Conservation (phyloP, 2,329 filamentous ascomycete species). For the Clarireedia sp. region DNA sequence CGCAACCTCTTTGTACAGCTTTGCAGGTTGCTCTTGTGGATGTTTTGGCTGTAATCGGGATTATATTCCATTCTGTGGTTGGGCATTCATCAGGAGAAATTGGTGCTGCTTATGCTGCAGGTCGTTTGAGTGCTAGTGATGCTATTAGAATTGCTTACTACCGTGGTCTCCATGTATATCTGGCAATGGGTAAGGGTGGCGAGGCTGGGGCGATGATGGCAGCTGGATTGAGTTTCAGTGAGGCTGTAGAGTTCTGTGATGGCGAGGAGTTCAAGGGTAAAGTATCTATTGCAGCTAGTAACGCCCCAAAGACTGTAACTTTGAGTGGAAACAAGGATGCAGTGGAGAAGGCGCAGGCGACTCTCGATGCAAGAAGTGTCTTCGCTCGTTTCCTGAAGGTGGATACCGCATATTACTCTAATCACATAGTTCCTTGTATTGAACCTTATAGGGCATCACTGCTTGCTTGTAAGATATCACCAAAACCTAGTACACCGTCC, state of each 20-base stretch:
- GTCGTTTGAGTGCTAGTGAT: conserved; percentile 26
- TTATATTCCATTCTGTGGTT: conserved; percentile 33
- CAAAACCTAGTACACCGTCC: not conserved
- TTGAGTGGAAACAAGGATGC: conserved; percentile 22
- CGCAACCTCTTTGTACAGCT: conserved; percentile 38
- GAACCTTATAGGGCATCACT: conserved; percentile 12
- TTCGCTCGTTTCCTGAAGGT: conserved; percentile 18
- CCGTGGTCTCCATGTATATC: conserved; percentile 23
- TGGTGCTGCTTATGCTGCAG: conserved; percentile 37
- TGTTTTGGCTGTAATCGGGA: conserved; percentile 35
- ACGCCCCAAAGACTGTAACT: conserved; percentile 20
- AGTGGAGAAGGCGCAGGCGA: conserved; percentile 6
- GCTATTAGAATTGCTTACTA: conserved; percentile 40
- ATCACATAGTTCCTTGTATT: conserved; percentile 20
- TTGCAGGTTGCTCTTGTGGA: conserved; percentile 39
- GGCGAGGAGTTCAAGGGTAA: conserved; percentile 8
- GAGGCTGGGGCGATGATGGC: conserved; percentile 43
- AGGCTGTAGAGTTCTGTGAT: conserved; percentile 9
- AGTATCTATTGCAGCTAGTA: conserved; percentile 27
- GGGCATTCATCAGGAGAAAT: conserved; percentile 44
- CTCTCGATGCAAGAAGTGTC: conserved; percentile 11
- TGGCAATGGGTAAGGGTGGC: conserved; percentile 10
- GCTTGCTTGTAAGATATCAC: conserved; percentile 23
- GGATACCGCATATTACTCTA: conserved; percentile 21
- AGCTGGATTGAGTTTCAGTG: conserved; percentile 29